Conservation (phyloP, 805 yeast genomes). For the Schizosaccharomyces octosporus region DNA sequence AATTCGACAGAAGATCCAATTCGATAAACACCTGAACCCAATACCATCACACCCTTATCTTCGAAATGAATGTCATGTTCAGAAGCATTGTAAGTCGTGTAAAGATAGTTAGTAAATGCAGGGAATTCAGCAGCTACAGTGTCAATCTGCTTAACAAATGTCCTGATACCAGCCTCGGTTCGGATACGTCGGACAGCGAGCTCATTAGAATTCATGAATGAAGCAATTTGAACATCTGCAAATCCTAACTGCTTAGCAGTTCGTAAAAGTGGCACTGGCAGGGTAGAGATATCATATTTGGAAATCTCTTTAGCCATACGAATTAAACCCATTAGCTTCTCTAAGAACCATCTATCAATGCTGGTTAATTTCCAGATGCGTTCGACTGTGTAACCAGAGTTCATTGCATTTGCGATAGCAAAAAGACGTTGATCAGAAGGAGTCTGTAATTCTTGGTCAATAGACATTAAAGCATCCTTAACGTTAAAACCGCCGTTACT, state of each 20-base stretch:
- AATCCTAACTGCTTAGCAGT: constrained; percentile 92
- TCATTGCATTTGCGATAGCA: constrained; percentile 85
- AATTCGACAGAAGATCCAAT: constrained; percentile 96
- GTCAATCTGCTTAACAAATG: constrained; percentile 90
- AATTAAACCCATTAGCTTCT: constrained; percentile 57
- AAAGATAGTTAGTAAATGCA: constrained; percentile 81
- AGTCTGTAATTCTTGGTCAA: constrained; percentile 77
- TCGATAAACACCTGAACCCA: constrained; percentile 97
- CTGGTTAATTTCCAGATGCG: constrained; percentile 74
- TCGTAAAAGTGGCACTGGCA: constrained; percentile 39
- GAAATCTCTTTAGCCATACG: constrained; percentile 29
- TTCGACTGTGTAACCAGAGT: constrained; percentile 72
- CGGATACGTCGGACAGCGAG: constrained; percentile 76
- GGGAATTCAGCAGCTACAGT: constrained; percentile 98
- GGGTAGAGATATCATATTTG: constrained; percentile 15
- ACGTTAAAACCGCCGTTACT: constrained; percentile 78
- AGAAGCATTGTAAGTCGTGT: constrained; percentile 86
- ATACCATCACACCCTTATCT: constrained; percentile 78
- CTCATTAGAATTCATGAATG: constrained; percentile 68
- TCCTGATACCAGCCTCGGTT: constrained; percentile 62
- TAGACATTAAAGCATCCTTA: constrained; percentile 64
- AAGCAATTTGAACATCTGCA: constrained; percentile 89
- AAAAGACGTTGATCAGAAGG: constrained; percentile 94
- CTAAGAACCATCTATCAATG: constrained; percentile 90
- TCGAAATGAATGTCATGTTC: constrained; percentile 61